phyloP scores from a whole-genome alignment of 2,329 filamentous ascomycete species.

The Fusarium zealandicum region DNA sequence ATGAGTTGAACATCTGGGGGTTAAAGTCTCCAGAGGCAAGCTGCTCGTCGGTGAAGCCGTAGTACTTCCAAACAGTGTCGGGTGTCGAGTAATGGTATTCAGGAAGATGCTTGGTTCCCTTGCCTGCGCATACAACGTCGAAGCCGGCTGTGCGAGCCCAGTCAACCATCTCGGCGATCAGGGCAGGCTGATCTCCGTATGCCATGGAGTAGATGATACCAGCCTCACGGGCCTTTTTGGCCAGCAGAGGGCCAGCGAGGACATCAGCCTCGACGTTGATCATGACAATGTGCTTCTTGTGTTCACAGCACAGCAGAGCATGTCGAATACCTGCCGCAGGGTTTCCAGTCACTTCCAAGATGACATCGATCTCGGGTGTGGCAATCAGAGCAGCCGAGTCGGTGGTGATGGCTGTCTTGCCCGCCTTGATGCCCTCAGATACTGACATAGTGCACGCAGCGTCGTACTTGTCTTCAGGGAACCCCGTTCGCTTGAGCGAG shows the following conservation, averaged over 20 bases:
- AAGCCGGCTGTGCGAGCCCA: conserved; percentile 52
- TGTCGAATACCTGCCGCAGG: conserved; percentile 53
- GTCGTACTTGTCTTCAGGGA: conserved; percentile 50
- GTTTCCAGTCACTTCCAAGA: conserved; percentile 54
- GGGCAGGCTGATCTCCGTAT: conserved; percentile 54
- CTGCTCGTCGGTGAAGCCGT: conserved; percentile 55
- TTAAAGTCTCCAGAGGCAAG: conserved; percentile 53
- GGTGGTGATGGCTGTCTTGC: conserved; percentile 52
- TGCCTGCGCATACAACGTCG: conserved; percentile 53
- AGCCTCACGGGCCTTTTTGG: conserved; percentile 51
- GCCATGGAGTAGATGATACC: conserved; percentile 58
- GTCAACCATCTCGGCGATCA: conserved; percentile 44
- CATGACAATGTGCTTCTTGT: conserved; percentile 58
- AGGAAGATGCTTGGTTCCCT: conserved; percentile 55
- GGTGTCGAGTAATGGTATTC: conserved; percentile 55
- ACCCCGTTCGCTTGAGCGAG: conserved; percentile 51
- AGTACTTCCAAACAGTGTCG: conserved; percentile 55
- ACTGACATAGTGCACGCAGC: conserved; percentile 44
- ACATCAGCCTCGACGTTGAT: conserved; percentile 57
- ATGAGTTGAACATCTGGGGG: conserved; percentile 58
- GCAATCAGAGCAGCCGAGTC: conserved; percentile 52
- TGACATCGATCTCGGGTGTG: conserved; percentile 52
- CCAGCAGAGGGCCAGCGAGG: conserved; percentile 51
- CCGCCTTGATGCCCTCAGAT: conserved; percentile 49
- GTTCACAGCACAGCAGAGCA: conserved; percentile 53